Evolutionary conservation across 139 green algal species (phyloP), one percentile per base, ranked within the genome.

Genomic region (Eudorina sp.): DNA sequence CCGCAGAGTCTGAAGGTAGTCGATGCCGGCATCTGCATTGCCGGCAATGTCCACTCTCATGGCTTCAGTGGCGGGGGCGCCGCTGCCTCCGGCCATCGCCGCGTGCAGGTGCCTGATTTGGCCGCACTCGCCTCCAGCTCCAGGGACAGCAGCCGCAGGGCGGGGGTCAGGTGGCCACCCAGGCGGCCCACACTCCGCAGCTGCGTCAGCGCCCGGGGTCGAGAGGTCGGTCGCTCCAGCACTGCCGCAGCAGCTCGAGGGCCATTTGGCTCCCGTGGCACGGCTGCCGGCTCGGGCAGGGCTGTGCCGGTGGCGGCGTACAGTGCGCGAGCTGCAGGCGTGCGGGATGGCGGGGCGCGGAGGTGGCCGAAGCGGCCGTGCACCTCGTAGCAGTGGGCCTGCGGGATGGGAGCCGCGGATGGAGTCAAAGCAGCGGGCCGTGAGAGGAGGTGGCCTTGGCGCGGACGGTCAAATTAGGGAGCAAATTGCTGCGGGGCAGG

Each of bases 281-380:
- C 68, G 23, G 76, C 82, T 93, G 83, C 2, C 18, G 90, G 90
- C 88, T 95, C 92, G 1, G 94, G 92, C 60, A 96, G 87, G 43
- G 91, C 90, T 13, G 70, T 91, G 88, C 81, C 66, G 21, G 89
- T 93, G 55, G 92, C 94, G 36, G 94, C 92, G 58, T 95, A 94
- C 66, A 96, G 91, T 2, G 91, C 91, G 94, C 94, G n/a, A 96
- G 91, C 88, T 95, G 92, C 82, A 95, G 91, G n/a, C 94, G 90
- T 1, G 89, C 76, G 68, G 51, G 5, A 89, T 53, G 70, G 78
- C 81, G 3, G 27, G 7, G 92, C 81, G 29, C 38, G 25, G 25
- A 96, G 89, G 91, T 95, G 62, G 34, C 89, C 53, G 41, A 94
- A 93, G 72, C 91, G 89, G n/a, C 53, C 55, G 88, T 96, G 91